Conservation (phyloP, 2,329 filamentous ascomycete genomes). For the Niveomyces coronatus region DNA sequence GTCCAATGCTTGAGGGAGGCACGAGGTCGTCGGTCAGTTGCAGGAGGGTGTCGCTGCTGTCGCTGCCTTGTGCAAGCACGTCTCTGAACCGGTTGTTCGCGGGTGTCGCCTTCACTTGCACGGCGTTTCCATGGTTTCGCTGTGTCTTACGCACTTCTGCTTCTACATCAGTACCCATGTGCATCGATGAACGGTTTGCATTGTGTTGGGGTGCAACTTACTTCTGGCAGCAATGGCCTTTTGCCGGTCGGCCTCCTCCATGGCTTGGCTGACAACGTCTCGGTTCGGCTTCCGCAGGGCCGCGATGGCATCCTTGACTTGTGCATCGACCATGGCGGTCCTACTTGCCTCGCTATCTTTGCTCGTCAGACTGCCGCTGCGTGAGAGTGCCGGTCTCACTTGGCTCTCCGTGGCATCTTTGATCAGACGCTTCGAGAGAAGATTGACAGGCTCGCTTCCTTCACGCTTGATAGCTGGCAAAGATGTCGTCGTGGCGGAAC, state of each 20-base stretch:
- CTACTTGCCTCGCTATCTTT: slow-evolving; percentile 48
- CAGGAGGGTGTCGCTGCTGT: slow-evolving; percentile 13
- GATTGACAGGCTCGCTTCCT: slow-evolving; percentile 46
- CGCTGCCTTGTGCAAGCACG: slow-evolving; percentile 27
- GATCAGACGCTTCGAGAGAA: slow-evolving; percentile 40
- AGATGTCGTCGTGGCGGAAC: slow-evolving; percentile 55
- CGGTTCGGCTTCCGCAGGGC: slow-evolving; percentile 68
- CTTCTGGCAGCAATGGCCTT: slow-evolving; percentile 40
- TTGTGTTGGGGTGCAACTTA: slow-evolving; percentile 25
- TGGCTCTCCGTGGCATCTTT: slow-evolving; percentile 27
- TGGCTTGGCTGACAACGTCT: slow-evolving; percentile 53
- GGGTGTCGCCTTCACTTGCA: slow-evolving; percentile 49
- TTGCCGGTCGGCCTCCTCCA: slow-evolving; percentile 57
- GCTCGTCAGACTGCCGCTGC: slow-evolving; percentile 36
- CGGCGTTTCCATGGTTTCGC: slow-evolving; percentile 26
- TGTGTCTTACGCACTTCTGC: slow-evolving; percentile 43
- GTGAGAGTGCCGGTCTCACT: slow-evolving; percentile 28
- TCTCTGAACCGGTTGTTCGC: slow-evolving; percentile 45
- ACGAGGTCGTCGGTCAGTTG: slow-evolving; percentile 21
- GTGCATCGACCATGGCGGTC: slow-evolving; percentile 57
- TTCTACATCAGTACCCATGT: slow-evolving; percentile 17
- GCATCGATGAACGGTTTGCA: not conserved
- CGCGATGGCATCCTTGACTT: slow-evolving; percentile 64
- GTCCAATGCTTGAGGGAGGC: slow-evolving; percentile 28
- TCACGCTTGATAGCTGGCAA: slow-evolving; percentile 58